Base-by-base conservation (phyloP, 2,329 filamentous ascomycete genomes). In the Xenoacremonium recifei region DNA sequence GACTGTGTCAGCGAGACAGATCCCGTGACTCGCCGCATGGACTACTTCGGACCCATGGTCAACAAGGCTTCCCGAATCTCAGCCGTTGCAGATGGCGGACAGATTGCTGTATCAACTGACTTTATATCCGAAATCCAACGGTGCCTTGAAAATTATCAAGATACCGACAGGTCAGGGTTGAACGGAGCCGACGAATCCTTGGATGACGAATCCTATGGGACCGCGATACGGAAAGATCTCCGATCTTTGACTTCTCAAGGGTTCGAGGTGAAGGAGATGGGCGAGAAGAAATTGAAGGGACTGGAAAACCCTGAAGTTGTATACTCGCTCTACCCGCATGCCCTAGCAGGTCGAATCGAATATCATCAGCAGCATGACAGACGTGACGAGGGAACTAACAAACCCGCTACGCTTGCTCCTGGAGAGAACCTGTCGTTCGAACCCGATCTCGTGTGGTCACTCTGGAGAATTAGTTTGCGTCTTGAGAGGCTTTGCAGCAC, bases 41-140 rank as follows among this genome's bases (percentile, higher is more conserved):
- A 99, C 59, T 99, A 99, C 69, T 99, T 97, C 62, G 93, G 93
- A 1, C 93, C 93, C 12, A 99, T 99, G 90, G 93, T 99, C 59
- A 99, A 99, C 69, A 91, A 95, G 60, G 89, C 93, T 1, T 87
- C 93, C 13, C 87, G 93, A 69, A 95, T 99, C 51, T 93, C 89
- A 6, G 86, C 89, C 17, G 91, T 96, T 32, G 93, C 93, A 25
- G 93, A 99, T 62, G 93, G 93, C 47, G 93, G 93, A 1, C 92
- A 99, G 63, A 96, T 97, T 51, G 93, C 92, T 1, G 93, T 97
- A 2, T 96, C 91, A 1, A 90, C 90, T 2, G 93, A 99, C 64
- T 97, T 97, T 67, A 95, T 99, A 59, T 88, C 87, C 11, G 93
- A 99, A 65, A 92, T 97, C 41, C 89, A 96, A 62, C 82, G 90